Evolutionary conservation across 2,329 filamentous ascomycete genomes (phyloP).

Genomic region (Diplodia scrobiculata): DNA sequence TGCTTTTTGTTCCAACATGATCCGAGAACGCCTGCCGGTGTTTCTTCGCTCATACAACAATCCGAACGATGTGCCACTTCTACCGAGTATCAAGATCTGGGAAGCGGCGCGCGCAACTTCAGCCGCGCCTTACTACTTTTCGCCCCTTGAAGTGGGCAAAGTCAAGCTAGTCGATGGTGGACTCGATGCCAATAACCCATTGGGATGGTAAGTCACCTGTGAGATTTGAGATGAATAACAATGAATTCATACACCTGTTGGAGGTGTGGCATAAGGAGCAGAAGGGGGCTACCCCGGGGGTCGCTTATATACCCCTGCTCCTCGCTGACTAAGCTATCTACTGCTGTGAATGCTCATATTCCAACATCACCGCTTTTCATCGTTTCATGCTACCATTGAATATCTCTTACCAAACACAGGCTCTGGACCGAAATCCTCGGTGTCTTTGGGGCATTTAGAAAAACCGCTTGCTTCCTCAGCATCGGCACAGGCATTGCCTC

Average conservation of each 20-base stretch:
- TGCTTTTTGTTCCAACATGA: too few species aligned
- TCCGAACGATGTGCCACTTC: constrained; percentile 17
- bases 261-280: too few species aligned
- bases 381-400: too few species aligned
- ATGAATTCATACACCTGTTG: too few species aligned
- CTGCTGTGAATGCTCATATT: too few species aligned
- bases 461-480: not conserved
- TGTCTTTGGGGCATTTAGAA: not conserved
- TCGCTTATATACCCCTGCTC: too few species aligned
- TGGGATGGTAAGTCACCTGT: not conserved
- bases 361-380: too few species aligned
- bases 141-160: constrained; percentile 18
- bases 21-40: too few species aligned
- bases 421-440: not conserved
- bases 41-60: constrained; percentile 12
- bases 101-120: constrained; percentile 32
- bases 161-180: constrained; percentile 31
- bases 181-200: constrained; percentile 31
- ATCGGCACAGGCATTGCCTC: not conserved
- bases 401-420: not conserved
- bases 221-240: too few species aligned
- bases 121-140: constrained; percentile 32
- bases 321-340: too few species aligned
- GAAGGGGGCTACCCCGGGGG: too few species aligned
- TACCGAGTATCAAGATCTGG: constrained; percentile 30